Conservation (phyloP, 352 stramenopile species). For the Hyaloperonospora brassicae region DNA sequence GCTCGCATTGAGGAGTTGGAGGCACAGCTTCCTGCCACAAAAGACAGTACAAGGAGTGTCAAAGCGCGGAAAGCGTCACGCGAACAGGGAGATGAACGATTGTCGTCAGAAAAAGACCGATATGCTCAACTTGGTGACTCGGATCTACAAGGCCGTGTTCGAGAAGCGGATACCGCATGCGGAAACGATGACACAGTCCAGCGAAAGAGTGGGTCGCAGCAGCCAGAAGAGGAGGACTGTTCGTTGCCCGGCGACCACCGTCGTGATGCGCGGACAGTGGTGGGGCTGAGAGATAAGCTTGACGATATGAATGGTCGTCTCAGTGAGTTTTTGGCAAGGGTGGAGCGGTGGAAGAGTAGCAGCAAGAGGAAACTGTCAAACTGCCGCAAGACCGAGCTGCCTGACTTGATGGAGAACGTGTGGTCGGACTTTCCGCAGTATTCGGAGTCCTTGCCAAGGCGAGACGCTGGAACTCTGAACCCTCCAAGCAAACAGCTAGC, state of each 20-base stretch:
- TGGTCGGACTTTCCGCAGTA: conserved; percentile 57
- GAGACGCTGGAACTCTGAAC: too few species aligned
- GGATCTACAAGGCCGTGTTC: too few species aligned
- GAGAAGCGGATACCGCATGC: too few species aligned
- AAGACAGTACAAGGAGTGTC: conserved; percentile 20
- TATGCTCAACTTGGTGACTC: too few species aligned
- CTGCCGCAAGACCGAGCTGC: conserved; percentile 25
- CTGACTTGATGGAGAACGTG: conserved; percentile 27
- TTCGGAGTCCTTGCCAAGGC: background rate
- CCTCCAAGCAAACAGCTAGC: too few species aligned
- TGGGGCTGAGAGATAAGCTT: conserved; percentile 26
- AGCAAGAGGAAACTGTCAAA: conserved; percentile 25
- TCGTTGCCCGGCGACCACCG: conserved; percentile 5
- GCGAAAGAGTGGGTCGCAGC: too few species aligned
- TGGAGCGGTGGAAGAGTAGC: conserved; percentile 47
- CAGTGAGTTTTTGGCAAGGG: conserved; percentile 35
- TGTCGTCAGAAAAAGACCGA: conserved; percentile 16
- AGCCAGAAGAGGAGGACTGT: conserved; percentile 4
- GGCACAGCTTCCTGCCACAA: conserved; percentile 25
- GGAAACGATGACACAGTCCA: too few species aligned
- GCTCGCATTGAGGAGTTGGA: conserved; percentile 34
- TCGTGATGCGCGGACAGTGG: background rate
- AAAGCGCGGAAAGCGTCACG: conserved; percentile 7
- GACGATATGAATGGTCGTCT: conserved; percentile 37
- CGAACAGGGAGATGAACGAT: conserved; percentile 7